phyloP scores from a whole-genome alignment of 2,329 filamentous ascomycete species.

The Fusarium phyllophilum region DNA sequence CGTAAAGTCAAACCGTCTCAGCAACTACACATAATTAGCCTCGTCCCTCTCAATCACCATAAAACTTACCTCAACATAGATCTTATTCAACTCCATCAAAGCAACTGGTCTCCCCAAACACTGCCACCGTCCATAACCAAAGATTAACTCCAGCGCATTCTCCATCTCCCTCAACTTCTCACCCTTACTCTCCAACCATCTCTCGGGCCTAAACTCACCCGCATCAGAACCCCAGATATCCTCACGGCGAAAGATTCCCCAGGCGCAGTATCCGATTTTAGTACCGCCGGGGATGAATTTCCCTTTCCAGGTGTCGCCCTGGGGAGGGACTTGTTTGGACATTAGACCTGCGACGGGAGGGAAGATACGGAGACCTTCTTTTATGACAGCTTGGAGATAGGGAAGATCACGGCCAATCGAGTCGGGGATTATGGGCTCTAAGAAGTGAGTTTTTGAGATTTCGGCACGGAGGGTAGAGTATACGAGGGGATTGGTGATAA shows the following conservation, averaged over 20 bases:
- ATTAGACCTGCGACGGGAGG: constrained; percentile 51
- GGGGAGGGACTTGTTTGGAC: constrained; percentile 48
- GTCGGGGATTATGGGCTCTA: constrained; percentile 45
- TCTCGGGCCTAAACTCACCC: constrained; percentile 48
- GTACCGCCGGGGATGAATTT: constrained; percentile 49
- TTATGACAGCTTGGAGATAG: constrained; percentile 61
- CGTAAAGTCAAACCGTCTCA: constrained; percentile 46
- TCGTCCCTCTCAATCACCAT: rapidly evolving
- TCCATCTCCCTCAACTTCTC: constrained; percentile 50
- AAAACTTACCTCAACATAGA: constrained; percentile 52
- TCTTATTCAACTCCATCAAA: constrained; percentile 53
- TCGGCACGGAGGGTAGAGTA: constrained; percentile 55
- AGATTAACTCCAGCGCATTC: constrained; percentile 51
- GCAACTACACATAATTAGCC: constrained; percentile 35
- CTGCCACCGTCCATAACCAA: constrained; percentile 52
- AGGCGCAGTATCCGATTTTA: constrained; percentile 48
- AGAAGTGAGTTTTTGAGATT: constrained; percentile 29
- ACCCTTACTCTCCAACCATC: constrained; percentile 50
- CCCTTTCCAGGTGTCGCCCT: constrained; percentile 48
- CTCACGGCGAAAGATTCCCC: constrained; percentile 48
- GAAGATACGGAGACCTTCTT: constrained; percentile 56
- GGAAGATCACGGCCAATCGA: constrained; percentile 51
- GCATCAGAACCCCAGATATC: constrained; percentile 51
- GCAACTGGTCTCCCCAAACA: constrained; percentile 54
- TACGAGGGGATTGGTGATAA: constrained; percentile 61